These are phyloP conservation scores for Penicillium manginii DNA, from an alignment of 495 filamentous ascomycete species.

Conservation along the genomic window DNA sequence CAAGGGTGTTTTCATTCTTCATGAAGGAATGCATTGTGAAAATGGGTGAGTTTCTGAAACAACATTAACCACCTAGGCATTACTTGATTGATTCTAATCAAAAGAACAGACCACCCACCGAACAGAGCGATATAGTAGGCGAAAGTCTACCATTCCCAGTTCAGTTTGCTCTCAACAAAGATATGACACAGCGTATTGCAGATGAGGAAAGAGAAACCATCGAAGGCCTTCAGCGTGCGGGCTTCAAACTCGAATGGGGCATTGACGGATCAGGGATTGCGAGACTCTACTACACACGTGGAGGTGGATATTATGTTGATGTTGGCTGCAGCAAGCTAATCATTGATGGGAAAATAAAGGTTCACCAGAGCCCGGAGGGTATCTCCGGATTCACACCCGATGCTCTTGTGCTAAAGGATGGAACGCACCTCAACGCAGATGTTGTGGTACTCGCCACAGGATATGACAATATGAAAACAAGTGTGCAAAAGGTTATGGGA, in stretches of 20 bases:
- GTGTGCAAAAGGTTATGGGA: slow-evolving; percentile 61
- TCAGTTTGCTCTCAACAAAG: not conserved
- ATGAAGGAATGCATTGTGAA: slow-evolving; percentile 57
- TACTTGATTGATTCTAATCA: not conserved
- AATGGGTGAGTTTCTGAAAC: slow-evolving; percentile 34
- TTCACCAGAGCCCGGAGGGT: slow-evolving; percentile 64
- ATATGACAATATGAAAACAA: slow-evolving; percentile 14
- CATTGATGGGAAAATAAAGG: slow-evolving; percentile 65
- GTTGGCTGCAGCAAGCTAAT: slow-evolving; percentile 65
- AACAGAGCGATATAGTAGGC: not conserved
- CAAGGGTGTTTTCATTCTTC: slow-evolving; percentile 37
- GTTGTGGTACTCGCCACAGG: not conserved
- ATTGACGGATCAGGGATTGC: slow-evolving; percentile 60
- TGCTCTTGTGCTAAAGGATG: slow-evolving; percentile 11
- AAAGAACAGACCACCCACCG: not conserved
- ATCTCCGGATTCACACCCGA: slow-evolving; percentile 49
- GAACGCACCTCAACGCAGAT: not conserved
- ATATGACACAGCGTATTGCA: not conserved
- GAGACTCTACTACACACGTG: slow-evolving; percentile 65
- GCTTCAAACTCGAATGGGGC: slow-evolving; percentile 58
- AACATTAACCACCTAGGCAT: not conserved
- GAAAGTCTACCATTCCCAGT: not conserved
- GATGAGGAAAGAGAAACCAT: slow-evolving; percentile 44
- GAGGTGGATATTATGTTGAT: slow-evolving; percentile 74
- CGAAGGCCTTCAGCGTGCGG: slow-evolving; percentile 59